phyloP scores from a whole-genome alignment of 164 flowering plant species.

The Dillenia suffruticosa region DNA sequence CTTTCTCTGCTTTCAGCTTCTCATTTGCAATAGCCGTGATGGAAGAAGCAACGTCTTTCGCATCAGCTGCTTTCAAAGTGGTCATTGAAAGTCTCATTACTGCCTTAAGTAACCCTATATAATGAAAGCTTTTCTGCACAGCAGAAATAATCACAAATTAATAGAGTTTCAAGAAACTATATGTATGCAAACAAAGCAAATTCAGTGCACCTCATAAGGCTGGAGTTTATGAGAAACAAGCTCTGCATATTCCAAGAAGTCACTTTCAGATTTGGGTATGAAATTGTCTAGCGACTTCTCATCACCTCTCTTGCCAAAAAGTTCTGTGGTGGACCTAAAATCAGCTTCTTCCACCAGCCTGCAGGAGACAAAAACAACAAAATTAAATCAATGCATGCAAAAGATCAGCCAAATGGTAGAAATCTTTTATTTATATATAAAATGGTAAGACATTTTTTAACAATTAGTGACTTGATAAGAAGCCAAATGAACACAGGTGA shows the following conservation, averaged over 20 bases:
- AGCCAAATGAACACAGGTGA: too few relatives aligned
- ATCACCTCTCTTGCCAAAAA: constrained; percentile 64
- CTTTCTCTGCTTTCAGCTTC: constrained; percentile 91
- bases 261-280: constrained; percentile 89
- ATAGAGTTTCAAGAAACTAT: background rate
- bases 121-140: constrained; percentile 91
- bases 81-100: constrained; percentile 85
- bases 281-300: constrained; percentile 77
- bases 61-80: constrained; percentile 81
- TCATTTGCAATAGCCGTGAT: constrained; percentile 90
- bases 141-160: background rate
- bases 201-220: constrained; percentile 60
- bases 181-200: background rate
- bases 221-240: constrained; percentile 73
- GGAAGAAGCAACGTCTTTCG: constrained; percentile 91
- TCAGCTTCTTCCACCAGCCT: constrained; percentile 98
- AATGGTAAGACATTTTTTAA: too few relatives aligned
- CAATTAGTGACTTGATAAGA: too few relatives aligned
- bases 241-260: constrained; percentile 88
- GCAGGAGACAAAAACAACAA: constrained; percentile 10
- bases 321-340: constrained; percentile 69
- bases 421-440: too few relatives aligned
- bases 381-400: background rate
- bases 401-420: too few relatives aligned
- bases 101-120: constrained; percentile 72